Conservation (phyloP, 306 rosid species). For the Dryas octopetala region DNA sequence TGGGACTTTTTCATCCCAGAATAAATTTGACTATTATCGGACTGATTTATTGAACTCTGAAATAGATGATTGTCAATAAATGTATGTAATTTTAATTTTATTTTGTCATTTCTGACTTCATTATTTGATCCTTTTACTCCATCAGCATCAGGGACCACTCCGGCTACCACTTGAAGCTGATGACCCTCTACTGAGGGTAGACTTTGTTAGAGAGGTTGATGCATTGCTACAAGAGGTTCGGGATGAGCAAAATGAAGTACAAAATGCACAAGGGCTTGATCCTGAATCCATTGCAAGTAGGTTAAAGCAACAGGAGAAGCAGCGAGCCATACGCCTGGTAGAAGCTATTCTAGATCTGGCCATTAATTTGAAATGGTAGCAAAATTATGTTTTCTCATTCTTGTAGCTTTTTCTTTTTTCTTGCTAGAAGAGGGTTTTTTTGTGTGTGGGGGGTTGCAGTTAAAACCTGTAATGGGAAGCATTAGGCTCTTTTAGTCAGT, state of each 20-base stretch:
- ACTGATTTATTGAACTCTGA: not conserved
- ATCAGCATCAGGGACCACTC: constrained; percentile 72
- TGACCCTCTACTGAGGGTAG: constrained; percentile 68
- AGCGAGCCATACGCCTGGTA: constrained; percentile 61
- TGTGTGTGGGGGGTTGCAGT: too few relatives aligned
- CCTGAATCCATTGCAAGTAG: constrained; percentile 76
- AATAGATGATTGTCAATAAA: too few relatives aligned
- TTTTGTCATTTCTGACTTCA: not conserved
- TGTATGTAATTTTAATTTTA: too few relatives aligned
- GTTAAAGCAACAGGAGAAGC: constrained; percentile 89
- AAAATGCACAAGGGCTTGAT: constrained; percentile 49
- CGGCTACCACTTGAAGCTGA: constrained; percentile 69
- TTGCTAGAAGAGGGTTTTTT: not conserved
- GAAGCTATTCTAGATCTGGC: constrained; percentile 80
- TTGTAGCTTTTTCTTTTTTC: not conserved
- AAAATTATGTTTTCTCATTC: not conserved
- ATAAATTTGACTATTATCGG: not conserved
- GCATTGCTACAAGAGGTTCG: constrained; percentile 76
- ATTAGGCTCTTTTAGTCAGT: too few relatives aligned
- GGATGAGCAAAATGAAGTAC: constrained; percentile 38
- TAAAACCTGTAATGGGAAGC: too few relatives aligned
- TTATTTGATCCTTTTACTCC: constrained; percentile 4
- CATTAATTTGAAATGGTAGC: constrained; percentile 66
- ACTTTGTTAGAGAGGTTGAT: constrained; percentile 90
- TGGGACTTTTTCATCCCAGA: not conserved